Evolutionary conservation across 1,284 basidiomycete species (phyloP).

Genomic region (Fistulina hepatica): DNA sequence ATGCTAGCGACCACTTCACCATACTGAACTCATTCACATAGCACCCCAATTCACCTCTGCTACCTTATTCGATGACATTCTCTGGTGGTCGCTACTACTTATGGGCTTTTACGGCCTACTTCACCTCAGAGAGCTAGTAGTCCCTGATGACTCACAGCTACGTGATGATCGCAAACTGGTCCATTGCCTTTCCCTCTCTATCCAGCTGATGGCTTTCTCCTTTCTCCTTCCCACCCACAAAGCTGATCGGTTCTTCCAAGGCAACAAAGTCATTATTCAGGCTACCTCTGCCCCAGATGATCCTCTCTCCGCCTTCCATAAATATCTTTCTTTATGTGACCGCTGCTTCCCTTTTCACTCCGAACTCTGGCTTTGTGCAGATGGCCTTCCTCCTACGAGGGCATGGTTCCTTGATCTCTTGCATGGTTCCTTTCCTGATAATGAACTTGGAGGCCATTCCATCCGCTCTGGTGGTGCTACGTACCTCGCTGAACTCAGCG

Average conservation of each 20-base stretch:
- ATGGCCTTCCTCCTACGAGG: slow-evolving; percentile 15
- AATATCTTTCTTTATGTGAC: slow-evolving; percentile 19
- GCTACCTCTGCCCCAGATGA: slow-evolving; percentile 2
- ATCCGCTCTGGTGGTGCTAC: slow-evolving; percentile 17
- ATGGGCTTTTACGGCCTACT: slow-evolving; percentile 22
- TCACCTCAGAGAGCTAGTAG: slow-evolving; percentile 23
- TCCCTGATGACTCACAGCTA: slow-evolving; percentile 12
- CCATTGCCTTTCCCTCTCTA: slow-evolving; percentile 8
- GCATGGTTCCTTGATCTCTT: slow-evolving; percentile 15
- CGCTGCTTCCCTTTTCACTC: slow-evolving; percentile 13
- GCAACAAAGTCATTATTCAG: slow-evolving; percentile 16
- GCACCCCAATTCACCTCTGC: slow-evolving; percentile 3
- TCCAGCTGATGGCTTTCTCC: background rate
- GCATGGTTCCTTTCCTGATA: slow-evolving; percentile 7
- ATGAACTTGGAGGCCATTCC: slow-evolving; percentile 15
- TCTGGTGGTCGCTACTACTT: slow-evolving; percentile 18
- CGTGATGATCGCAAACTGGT: slow-evolving; percentile 17
- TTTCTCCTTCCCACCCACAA: slow-evolving; percentile 25
- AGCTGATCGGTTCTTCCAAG: slow-evolving; percentile 22
- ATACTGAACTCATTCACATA: slow-evolving; percentile 10
- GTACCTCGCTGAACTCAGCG: slow-evolving; percentile 13
- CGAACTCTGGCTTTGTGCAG: slow-evolving; percentile 16
- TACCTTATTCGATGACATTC: slow-evolving; percentile 21
- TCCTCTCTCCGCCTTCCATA: slow-evolving; percentile 10
- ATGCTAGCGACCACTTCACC: slow-evolving; percentile 21